Conservation (phyloP, 2,329 filamentous ascomycete species). For the Teratosphaeria pseudoeucalypti region DNA sequence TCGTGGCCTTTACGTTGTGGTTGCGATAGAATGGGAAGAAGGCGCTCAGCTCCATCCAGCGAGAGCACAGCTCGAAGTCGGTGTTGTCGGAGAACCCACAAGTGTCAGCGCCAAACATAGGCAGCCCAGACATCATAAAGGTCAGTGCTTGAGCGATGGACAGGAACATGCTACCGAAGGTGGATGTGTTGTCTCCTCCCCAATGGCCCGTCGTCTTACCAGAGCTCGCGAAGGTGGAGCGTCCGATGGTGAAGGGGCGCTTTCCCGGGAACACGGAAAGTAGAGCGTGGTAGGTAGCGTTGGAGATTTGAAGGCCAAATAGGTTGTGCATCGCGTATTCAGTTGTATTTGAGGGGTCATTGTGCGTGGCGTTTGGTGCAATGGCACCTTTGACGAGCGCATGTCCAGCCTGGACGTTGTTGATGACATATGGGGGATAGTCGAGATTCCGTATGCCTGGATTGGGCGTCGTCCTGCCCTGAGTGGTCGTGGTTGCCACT, state of each 20-base stretch:
- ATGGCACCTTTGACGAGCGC: conserved; percentile 9
- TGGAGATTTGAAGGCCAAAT: conserved; percentile 14
- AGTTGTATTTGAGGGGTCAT: conserved; percentile 14
- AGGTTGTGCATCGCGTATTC: conserved; percentile 18
- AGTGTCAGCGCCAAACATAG: conserved; percentile 21
- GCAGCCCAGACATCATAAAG: conserved; percentile 13
- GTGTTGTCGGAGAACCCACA: conserved; percentile 21
- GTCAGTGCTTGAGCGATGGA: conserved; percentile 17
- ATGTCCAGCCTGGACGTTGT: conserved; percentile 16
- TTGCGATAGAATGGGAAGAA: conserved; percentile 69
- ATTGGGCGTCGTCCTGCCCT: conserved; percentile 13
- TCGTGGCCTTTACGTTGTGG: conserved; percentile 52
- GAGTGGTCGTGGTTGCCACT: conserved; percentile 7
- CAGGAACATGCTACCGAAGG: conserved; percentile 18
- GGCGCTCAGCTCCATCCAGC: conserved; percentile 36
- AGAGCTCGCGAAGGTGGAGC: conserved; percentile 15
- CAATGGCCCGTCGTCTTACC: conserved; percentile 16
- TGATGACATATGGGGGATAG: conserved; percentile 24
- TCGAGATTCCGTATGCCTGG: conserved; percentile 21
- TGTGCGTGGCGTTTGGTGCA: conserved; percentile 14
- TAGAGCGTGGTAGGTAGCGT: conserved; percentile 19
- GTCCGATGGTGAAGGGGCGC: conserved; percentile 18
- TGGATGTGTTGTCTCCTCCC: conserved; percentile 20
- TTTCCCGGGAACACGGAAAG: conserved; percentile 14
- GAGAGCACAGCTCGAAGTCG: conserved; percentile 18